Evolutionary conservation across 805 yeast species (phyloP).

Genomic region (Candida schatavii): DNA sequence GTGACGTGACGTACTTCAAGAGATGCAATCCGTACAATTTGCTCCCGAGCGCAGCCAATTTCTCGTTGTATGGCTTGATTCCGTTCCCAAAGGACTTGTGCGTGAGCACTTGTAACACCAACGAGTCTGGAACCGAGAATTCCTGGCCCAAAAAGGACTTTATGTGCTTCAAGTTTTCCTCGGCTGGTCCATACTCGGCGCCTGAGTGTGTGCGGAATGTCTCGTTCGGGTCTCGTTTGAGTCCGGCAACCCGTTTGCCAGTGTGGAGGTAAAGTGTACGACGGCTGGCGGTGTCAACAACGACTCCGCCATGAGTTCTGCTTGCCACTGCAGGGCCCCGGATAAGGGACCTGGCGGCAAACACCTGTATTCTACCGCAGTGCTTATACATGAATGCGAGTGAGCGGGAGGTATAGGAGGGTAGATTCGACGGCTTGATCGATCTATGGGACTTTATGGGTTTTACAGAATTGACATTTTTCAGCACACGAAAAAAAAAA

Average conservation of each 20-base stretch:
- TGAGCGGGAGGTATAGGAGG: too few relatives aligned
- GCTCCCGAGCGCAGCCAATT: conserved; percentile 68
- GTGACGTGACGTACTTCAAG: conserved; percentile 42
- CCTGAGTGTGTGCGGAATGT: conserved; percentile 32
- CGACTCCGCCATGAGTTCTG: too few relatives aligned
- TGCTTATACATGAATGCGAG: too few relatives aligned
- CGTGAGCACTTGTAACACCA: conserved; percentile 77
- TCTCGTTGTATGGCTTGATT: conserved; percentile 83
- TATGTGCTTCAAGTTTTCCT: conserved; percentile 47
- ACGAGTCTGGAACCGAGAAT: conserved; percentile 54
- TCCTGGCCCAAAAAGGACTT: conserved; percentile 47
- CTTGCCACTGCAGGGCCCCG: too few relatives aligned
- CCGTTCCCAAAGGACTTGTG: conserved; percentile 97
- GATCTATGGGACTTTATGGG: too few relatives aligned
- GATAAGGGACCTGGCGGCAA: too few relatives aligned
- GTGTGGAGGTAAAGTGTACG: conserved; percentile 42
- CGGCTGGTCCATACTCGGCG: conserved; percentile 49
- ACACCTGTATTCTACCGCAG: too few relatives aligned
- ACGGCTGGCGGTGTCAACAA: too few relatives aligned
- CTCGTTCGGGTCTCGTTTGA: conserved; percentile 67
- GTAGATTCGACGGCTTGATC: too few relatives aligned
- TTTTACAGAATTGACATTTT: too few relatives aligned
- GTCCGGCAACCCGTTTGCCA: conserved; percentile 64
- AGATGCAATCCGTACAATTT: conserved; percentile 53
- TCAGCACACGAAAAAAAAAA: too few relatives aligned